These are phyloP conservation scores for thale cress (Arabidopsis thaliana) DNA, from an alignment of 345 rosid genomes.

Conservation along the genomic window TAIR10.1 NC_003070.9:8907001-8907500, in stretches of 20 bases:
- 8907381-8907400: conserved; percentile 52
- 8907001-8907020: conserved; percentile 62
- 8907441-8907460: conserved; percentile 64
- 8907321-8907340: conserved; percentile 67
- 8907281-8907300: conserved; percentile 64
- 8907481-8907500: conserved; percentile 73
- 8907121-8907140: conserved; percentile 68
- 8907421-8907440: conserved; percentile 69
- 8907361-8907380: conserved; percentile 49
- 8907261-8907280: conserved; percentile 72
- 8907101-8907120: conserved; percentile 70
- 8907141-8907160: conserved; percentile 74
- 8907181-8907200: conserved; percentile 72
- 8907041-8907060: conserved; percentile 65
- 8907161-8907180: conserved; percentile 79
- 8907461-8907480: conserved; percentile 65
- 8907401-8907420: conserved; percentile 75
- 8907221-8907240: conserved; percentile 75
- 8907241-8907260: conserved; percentile 60
- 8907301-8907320: conserved; percentile 71
- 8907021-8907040: conserved; percentile 61
- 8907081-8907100: conserved; percentile 74
- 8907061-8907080: conserved; percentile 73
- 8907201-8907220: conserved; percentile 58
- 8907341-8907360: conserved; percentile 63